Conservation (phyloP, 2,329 filamentous ascomycete genomes). For the Pseudogymnoascus pannorum region DNA sequence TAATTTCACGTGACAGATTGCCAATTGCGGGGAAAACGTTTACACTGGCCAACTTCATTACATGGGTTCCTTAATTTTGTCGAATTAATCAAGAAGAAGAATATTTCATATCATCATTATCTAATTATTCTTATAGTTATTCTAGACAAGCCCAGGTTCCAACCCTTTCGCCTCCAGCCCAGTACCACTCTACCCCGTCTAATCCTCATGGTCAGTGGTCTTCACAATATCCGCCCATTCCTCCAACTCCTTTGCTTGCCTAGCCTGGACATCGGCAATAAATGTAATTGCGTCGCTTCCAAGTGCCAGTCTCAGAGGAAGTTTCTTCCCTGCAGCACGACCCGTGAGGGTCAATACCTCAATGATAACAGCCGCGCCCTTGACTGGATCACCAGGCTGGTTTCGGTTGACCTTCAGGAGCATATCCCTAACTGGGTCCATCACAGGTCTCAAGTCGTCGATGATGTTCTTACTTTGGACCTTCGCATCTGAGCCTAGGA, state of each 20-base stretch:
- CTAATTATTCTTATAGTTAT: not conserved
- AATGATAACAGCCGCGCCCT: conserved; percentile 33
- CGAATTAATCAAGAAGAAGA: not conserved
- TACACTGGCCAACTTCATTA: not conserved
- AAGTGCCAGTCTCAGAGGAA: conserved; percentile 28
- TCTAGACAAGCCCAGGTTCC: not conserved
- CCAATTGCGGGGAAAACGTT: not conserved
- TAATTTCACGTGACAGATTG: not conserved
- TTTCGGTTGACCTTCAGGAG: conserved; percentile 27
- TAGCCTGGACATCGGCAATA: conserved; percentile 25
- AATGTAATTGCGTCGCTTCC: conserved; percentile 29
- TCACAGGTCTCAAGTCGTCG: conserved; percentile 9
- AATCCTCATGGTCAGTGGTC: conserved; percentile 17
- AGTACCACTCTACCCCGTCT: not conserved
- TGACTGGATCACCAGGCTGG: conserved; percentile 33
- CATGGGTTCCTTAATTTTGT: not conserved
- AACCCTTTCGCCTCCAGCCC: not conserved
- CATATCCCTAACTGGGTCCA: conserved; percentile 12
- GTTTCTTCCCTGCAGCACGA: conserved; percentile 26
- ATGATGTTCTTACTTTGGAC: conserved; percentile 8
- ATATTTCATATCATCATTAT: not conserved
- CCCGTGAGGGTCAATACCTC: conserved; percentile 31
- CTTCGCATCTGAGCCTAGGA: conserved; percentile 26
- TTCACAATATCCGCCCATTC: conserved; percentile 18
- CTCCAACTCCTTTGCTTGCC: conserved; percentile 14